Percentiles rank a stretch among this genome's conserved stretches.
phyloP scores from a whole-genome alignment of 2,329 filamentous ascomycete species.

The Dothistroma pini region DNA sequence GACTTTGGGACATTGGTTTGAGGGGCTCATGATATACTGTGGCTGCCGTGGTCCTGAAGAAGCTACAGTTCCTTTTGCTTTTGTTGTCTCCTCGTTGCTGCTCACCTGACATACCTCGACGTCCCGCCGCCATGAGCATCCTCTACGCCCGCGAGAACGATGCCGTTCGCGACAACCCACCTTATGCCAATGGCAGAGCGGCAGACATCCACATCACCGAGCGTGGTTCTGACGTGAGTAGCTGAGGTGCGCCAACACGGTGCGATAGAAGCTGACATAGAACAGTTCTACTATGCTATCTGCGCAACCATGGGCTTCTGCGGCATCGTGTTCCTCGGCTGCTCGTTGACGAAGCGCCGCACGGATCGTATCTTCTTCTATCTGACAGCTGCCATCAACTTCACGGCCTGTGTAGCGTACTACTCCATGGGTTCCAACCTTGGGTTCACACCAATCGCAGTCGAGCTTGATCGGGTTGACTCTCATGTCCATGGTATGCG shows the following conservation, averaged over 20 bases:
- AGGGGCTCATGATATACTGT: background rate
- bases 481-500: constrained; percentile 46
- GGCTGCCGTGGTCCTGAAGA: background rate
- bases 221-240: constrained; percentile 13
- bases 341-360: constrained; percentile 49
- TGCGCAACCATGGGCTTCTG: constrained; percentile 53
- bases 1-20: background rate
- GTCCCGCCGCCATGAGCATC: constrained; percentile 5
- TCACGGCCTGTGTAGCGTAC: constrained; percentile 56
- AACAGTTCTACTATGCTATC: constrained; percentile 52
- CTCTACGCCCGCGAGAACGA: constrained; percentile 5
- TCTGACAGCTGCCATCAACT: constrained; percentile 52
- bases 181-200: constrained; percentile 12
- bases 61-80: background rate
- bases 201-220: constrained; percentile 18
- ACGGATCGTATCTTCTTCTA: constrained; percentile 57
- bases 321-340: constrained; percentile 48
- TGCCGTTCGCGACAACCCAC: constrained; percentile 14
- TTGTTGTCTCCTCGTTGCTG: background rate
- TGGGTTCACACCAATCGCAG: constrained; percentile 57
- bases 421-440: constrained; percentile 61
- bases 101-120: background rate
- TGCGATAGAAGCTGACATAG: background rate
- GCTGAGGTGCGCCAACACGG: too few relatives aligned
- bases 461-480: constrained; percentile 50